Base-by-base conservation (phyloP, 331 rosid species). In the Malus hybrid region DNA sequence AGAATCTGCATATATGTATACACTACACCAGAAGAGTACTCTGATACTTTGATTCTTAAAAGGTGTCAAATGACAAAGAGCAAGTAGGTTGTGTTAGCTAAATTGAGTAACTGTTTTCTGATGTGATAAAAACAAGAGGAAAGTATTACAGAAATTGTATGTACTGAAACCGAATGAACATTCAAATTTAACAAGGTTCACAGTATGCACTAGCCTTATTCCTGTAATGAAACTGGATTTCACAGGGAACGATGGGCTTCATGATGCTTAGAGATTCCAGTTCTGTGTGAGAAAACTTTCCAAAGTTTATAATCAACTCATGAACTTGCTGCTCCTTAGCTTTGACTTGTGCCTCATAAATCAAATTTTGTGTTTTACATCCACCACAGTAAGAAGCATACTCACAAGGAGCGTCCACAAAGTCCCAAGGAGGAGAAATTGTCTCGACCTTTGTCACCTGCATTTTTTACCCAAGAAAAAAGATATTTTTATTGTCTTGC, bases 371-470 rank as follows among this genome's bases (percentile, higher is more conserved):
- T 3, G 96, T 90, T 84, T 94, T 94, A 63, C 99, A 94, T 65
- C 97, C 99, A 2, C 99, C 99, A 80, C 99, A 94, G 69, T 88
- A 81, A 34, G 96, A 81, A 72, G 96, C 90, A 79, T 94, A 90
- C 80, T 87, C 92, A 70, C 99, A 94, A 77, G 99, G 99, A 13
- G 96, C 99, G 28, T 90, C 93, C 7, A 92, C 97, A 24, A 83
- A 52, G 65, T 94, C 89, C 83, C 80, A 81, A 2, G 90, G 99
- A 75, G 99, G 97, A 84, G 93, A 75, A 75, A 90, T 22, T 52
- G 99, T 94, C 75, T 88, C 76, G 8, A 94, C 29, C 87, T 94
- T 94, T 31, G 90, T 86, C 55, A 86, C 97, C 97, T 91, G 88
- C 78, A 71, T 61, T 32, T 76, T 65, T 74, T 18, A 59, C 75